These are phyloP conservation scores for Pezicula neosporulosa DNA, from an alignment of 2,329 filamentous ascomycete species.

Conservation along the genomic window DNA sequence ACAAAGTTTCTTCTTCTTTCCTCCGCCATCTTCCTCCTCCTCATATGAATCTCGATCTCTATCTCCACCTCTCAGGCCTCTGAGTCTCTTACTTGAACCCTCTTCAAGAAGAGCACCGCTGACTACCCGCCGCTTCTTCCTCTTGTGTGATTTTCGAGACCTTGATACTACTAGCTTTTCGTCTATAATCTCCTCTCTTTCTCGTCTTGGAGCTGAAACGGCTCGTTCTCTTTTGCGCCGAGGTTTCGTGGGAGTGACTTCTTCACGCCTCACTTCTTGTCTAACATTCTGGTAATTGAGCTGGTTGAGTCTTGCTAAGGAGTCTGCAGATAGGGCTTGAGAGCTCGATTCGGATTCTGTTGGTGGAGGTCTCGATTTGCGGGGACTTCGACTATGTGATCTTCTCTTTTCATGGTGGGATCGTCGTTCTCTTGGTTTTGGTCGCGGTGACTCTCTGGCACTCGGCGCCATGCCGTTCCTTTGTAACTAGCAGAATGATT, in stretches of 20 bases:
- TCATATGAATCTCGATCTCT: conserved; percentile 30
- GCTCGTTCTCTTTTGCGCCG: conserved; percentile 18
- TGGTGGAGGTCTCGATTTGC: conserved; percentile 11
- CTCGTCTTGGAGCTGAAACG: neutral
- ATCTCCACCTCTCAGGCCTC: conserved; percentile 44
- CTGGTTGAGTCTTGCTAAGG: conserved; percentile 25
- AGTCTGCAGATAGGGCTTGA: conserved; percentile 26
- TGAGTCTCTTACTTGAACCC: conserved; percentile 50
- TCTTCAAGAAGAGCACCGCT: conserved; percentile 70
- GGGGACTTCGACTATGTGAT: conserved; percentile 14
- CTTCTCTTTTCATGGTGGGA: conserved; percentile 11
- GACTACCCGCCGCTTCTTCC: conserved; percentile 54
- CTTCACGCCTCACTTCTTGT: conserved; percentile 11
- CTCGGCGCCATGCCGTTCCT: conserved; percentile 15
- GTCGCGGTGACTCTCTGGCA: conserved; percentile 19
- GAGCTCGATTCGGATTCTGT: conserved; percentile 20
- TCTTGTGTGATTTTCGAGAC: conserved; percentile 21
- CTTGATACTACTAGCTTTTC: conserved; percentile 22
- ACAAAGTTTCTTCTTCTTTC: conserved; percentile 57
- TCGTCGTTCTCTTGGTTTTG: conserved; percentile 19
- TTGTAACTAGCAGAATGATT: neutral
- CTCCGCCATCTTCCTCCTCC: conserved; percentile 34
- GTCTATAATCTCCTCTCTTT: conserved; percentile 5
- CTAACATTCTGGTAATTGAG: conserved; percentile 18
- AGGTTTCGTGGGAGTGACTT: conserved; percentile 20